Base-by-base conservation (phyloP, 345 rosid genomes). In the Eucalyptus sp. region DNA sequence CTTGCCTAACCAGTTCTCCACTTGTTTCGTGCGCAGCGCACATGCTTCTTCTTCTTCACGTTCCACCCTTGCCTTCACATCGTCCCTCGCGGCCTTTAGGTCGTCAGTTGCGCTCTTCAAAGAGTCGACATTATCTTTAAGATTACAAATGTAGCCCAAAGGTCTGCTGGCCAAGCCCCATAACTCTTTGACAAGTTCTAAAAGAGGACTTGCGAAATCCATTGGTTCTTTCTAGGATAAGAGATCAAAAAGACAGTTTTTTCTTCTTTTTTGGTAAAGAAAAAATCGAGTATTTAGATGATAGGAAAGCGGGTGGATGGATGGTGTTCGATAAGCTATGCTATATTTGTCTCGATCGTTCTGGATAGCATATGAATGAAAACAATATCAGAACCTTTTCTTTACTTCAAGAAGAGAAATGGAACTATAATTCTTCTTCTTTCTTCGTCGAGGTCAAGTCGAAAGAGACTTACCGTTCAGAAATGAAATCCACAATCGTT, bases 31-130 rank as follows among this genome's bases (percentile, higher is more conserved):
- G 71, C 18, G 37, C 71, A 1, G 37, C 3, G 9, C 37, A n/a
- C 37, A 0, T 64, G 0, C 33, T 29, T 0, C 71, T 64, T 3
- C 68, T 62, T 62, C 71, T 64, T 64, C 3, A 0, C 10, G 71
- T 64, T 64, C 71, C 37, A 64, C 37, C 71, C 0, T n/a, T 64
- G 37, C 71, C 71, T 2, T 2, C 71, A 29, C 18, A 29, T 64
- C 37, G 0, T 0, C 17, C 1, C 71, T 64, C 71, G 0, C 2
- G 71, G 71, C 71, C 71, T 64, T 13, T 1, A 29, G 80, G 2
- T 1, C 1, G 0, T 17, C 7, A 33, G 1, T 17, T 17, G 44
- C 44, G 9, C 0, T 18, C 6, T 0, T 1, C 44, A 71, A 3
- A 1, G 13, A 17, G 24, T 10, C 0, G 7, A 33, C 81, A 71